Evolutionary conservation across 164 flowering plant genomes (phyloP).

Genomic region (Tetracentron sinense): DNA sequence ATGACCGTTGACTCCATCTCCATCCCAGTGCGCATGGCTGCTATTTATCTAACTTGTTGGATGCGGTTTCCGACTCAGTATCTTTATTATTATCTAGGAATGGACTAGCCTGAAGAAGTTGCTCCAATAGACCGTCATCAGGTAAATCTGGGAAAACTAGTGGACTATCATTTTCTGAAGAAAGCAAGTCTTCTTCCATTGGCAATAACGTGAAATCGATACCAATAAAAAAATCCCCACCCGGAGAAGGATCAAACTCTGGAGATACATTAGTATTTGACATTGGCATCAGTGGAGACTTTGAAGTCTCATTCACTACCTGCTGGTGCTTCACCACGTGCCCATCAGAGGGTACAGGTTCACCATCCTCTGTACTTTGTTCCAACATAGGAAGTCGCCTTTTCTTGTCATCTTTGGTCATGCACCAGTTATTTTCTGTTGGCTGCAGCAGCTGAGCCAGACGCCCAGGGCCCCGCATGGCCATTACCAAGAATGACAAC

Average conservation of each 20-base stretch:
- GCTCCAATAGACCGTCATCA: slow-evolving; percentile 41
- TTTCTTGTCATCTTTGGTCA: slow-evolving; percentile 39
- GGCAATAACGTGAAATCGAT: slow-evolving; percentile 40
- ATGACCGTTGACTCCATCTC: no score
- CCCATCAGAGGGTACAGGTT: slow-evolving; percentile 30
- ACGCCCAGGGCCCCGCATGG: slow-evolving; percentile 66
- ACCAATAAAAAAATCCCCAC: slow-evolving; percentile 45
- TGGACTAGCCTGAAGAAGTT: slow-evolving; percentile 41
- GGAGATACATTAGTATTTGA: slow-evolving; percentile 20
- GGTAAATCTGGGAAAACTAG: slow-evolving; percentile 36
- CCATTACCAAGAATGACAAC: slow-evolving; percentile 78
- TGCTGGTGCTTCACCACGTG: slow-evolving; percentile 56
- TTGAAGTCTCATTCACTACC: slow-evolving; percentile 23
- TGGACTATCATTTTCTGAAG: slow-evolving; percentile 31
- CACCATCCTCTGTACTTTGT: slow-evolving; percentile 32
- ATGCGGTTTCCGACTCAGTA: slow-evolving; percentile 10
- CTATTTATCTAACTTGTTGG: no score
- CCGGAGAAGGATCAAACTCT: slow-evolving; percentile 30
- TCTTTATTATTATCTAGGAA: slow-evolving; percentile 19
- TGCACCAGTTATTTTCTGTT: slow-evolving; percentile 58
- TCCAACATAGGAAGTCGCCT: slow-evolving; percentile 28
- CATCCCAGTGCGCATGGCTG: no score
- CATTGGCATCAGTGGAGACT: slow-evolving; percentile 18
- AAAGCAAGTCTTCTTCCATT: slow-evolving; percentile 33
- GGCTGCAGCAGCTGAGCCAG: slow-evolving; percentile 58